These are phyloP conservation scores for Onygena corvina DNA, from an alignment of 2,329 filamentous ascomycete species.

Conservation along the genomic window DNA sequence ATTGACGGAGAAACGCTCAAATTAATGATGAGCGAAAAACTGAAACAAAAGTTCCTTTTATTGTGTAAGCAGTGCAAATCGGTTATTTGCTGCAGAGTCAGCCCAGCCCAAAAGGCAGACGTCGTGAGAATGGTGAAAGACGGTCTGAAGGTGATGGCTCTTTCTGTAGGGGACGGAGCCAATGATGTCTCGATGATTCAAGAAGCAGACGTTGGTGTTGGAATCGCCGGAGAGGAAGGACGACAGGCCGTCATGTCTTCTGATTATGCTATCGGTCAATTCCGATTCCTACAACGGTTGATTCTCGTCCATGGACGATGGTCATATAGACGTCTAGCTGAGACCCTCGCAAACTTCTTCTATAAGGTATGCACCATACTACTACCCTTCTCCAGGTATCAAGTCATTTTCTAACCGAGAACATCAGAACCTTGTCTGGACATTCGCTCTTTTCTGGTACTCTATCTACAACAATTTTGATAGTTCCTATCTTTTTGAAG, in stretches of 20 bases:
- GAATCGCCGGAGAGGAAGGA: conserved; percentile 86
- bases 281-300: conserved; percentile 72
- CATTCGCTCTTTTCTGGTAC: conserved; percentile 93
- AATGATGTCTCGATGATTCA: conserved; percentile 98
- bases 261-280: conserved; percentile 90
- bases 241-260: conserved; percentile 92
- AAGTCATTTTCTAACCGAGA: conserved; percentile 19
- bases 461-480: conserved; percentile 93
- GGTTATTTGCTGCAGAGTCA: conserved; percentile 93
- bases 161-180: conserved; percentile 84
- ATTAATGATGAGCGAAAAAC: conserved; percentile 64
- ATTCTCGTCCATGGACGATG: conserved; percentile 85
- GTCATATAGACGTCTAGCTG: conserved; percentile 88
- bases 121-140: conserved; percentile 93
- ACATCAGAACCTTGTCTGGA: conserved; percentile 86
- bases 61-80: conserved; percentile 96
- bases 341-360: conserved; percentile 97
- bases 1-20: conserved; percentile 92
- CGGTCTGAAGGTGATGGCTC: conserved; percentile 88
- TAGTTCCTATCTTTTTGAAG: conserved; percentile 93
- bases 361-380: conserved; percentile 57
- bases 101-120: conserved; percentile 91
- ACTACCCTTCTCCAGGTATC: neutral
- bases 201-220: conserved; percentile 90
- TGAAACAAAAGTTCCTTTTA: conserved; percentile 86